These are phyloP conservation scores for Yueomyces sp. DNA, from an alignment of 805 yeast genomes.

Conservation along the genomic window DNA sequence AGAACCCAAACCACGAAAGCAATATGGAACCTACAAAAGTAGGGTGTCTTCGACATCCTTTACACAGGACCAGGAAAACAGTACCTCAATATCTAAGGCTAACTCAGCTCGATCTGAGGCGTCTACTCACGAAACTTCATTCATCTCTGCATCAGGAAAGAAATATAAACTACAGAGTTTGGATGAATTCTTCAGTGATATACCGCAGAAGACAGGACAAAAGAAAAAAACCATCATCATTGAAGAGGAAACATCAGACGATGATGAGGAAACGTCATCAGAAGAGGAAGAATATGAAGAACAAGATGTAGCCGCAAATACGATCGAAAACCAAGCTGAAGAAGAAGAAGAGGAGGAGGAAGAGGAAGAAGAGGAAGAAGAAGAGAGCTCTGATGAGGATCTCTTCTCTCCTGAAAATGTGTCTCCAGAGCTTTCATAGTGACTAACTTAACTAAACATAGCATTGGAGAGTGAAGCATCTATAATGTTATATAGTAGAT, in stretches of 20 bases:
- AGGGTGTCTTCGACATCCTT: slow-evolving; percentile 21
- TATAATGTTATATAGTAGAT: too few relatives aligned
- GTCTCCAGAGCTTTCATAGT: too few relatives aligned
- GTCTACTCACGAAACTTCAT: slow-evolving; percentile 1
- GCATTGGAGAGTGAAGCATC: too few relatives aligned
- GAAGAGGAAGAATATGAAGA: slow-evolving; percentile 23
- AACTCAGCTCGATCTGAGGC: background rate
- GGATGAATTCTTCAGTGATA: slow-evolving; percentile 69
- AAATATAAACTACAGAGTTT: slow-evolving; percentile 58
- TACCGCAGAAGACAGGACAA: slow-evolving; percentile 8
- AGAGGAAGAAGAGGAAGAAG: background rate
- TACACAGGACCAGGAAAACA: slow-evolving; percentile 1
- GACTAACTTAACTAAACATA: too few relatives aligned
- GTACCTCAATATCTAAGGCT: slow-evolving; percentile 4
- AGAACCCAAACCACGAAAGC: slow-evolving; percentile 28
- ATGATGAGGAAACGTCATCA: slow-evolving; percentile 23
- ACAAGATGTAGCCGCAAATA: slow-evolving; percentile 10
- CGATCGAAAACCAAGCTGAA: background rate
- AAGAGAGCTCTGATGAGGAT: background rate
- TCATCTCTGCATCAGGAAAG: slow-evolving; percentile 18
- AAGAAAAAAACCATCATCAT: slow-evolving; percentile 12
- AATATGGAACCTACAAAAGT: slow-evolving; percentile 25
- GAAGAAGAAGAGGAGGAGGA: slow-evolving; percentile 1
- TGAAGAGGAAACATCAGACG: slow-evolving; percentile 22
- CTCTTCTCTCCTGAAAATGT: too few relatives aligned